Evolutionary conservation across 2,329 filamentous ascomycete genomes (phyloP).

Genomic region (Hyphodiscus sp.): DNA sequence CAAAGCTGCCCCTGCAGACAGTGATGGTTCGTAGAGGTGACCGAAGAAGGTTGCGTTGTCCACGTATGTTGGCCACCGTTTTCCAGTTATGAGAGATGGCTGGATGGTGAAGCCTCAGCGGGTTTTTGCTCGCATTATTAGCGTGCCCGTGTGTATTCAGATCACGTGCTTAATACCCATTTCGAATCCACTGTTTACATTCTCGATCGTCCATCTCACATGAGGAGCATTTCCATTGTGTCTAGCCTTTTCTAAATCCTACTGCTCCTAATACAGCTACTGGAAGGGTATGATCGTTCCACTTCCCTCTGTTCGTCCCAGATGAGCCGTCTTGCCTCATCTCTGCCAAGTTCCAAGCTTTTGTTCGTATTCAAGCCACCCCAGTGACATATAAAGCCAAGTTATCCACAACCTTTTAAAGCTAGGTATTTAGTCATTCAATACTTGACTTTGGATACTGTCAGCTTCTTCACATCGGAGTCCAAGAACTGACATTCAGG

Average conservation of each 20-base stretch:
- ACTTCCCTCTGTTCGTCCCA: background rate
- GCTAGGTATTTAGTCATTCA: background rate
- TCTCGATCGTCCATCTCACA: background rate
- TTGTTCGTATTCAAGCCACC: background rate
- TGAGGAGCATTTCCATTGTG: background rate
- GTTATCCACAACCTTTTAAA: background rate
- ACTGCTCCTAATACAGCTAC: background rate
- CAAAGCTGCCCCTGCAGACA: background rate
- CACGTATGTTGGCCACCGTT: slow-evolving; percentile 8
- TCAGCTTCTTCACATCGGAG: too few relatives aligned
- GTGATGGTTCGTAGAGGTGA: slow-evolving; percentile 17
- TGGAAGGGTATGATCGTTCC: background rate
- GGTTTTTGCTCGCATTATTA: background rate
- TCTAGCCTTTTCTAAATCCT: background rate
- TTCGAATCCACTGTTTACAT: too few relatives aligned
- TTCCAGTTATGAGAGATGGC: background rate
- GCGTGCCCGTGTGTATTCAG: background rate
- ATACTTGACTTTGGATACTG: too few relatives aligned
- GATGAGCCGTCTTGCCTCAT: background rate
- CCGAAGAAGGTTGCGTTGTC: slow-evolving; percentile 12
- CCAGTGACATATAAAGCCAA: background rate
- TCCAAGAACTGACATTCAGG: background rate
- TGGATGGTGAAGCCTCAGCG: background rate
- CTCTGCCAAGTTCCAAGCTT: background rate
- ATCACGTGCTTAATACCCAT: background rate